Evolutionary conservation across 140 eudicot species (phyloP).

Genomic region (Oenanthe javanica): DNA sequence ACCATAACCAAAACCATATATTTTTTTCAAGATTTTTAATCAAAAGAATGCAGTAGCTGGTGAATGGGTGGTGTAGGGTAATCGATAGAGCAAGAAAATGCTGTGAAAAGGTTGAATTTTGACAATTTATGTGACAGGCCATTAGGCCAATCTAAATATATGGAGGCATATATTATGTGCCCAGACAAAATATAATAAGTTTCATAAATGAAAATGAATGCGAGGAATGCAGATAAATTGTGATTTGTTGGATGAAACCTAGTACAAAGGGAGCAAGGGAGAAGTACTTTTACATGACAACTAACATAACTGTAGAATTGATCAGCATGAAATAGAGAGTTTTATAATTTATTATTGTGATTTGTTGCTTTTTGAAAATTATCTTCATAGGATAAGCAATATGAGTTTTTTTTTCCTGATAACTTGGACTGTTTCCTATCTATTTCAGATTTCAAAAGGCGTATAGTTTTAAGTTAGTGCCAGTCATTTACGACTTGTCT

Average conservation of each 20-base stretch:
- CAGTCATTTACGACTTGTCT: background rate
- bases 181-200: background rate
- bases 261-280: background rate
- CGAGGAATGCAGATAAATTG: background rate
- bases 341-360: background rate
- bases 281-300: background rate
- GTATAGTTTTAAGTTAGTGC: background rate
- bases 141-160: background rate
- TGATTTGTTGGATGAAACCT: background rate
- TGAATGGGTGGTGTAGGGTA: no score
- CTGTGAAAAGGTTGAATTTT: no score
- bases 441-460: background rate
- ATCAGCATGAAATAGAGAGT: background rate
- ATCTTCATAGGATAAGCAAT: background rate
- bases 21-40: background rate
- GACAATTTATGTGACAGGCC: no score
- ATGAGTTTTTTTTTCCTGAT: no score
- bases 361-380: background rate
- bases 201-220: background rate
- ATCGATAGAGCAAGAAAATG: no score
- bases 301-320: background rate
- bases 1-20: background rate
- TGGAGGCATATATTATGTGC: background rate
- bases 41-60: background rate
- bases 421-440: background rate